Evolutionary conservation across 345 rosid species (phyloP).

Genomic region (Salix caprea): DNA sequence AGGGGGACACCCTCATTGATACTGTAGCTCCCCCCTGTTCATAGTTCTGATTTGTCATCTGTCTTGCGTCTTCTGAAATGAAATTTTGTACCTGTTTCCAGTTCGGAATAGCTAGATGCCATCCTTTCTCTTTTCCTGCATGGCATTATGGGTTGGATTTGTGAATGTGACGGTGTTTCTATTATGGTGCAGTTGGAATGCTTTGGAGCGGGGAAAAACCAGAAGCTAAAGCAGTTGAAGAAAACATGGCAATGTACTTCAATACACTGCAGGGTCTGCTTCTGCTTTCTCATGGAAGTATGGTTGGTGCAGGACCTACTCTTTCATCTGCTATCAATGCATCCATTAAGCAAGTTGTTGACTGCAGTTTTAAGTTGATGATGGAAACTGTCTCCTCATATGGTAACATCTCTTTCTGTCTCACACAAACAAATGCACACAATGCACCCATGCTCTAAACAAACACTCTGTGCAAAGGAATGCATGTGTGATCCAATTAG

Average conservation of each 20-base stretch:
- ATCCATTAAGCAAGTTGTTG: slow-evolving; percentile 67
- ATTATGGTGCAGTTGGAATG: slow-evolving; percentile 64
- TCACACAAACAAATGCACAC: background rate
- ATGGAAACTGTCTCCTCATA: slow-evolving; percentile 60
- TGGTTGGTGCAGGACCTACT: slow-evolving; percentile 81
- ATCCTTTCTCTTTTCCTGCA: background rate
- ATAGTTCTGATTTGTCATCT: background rate
- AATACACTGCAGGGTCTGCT: slow-evolving; percentile 78
- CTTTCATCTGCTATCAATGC: slow-evolving; percentile 56
- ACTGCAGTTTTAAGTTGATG: slow-evolving; percentile 79
- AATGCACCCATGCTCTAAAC: background rate
- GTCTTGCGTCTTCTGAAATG: background rate
- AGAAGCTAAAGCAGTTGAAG: slow-evolving; percentile 60
- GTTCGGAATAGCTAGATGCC: background rate
- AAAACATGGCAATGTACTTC: slow-evolving; percentile 62
- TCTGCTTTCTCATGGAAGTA: slow-evolving; percentile 72
- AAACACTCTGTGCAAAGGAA: background rate
- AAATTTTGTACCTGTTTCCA: background rate
- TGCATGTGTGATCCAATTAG: background rate
- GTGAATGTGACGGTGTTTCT: background rate
- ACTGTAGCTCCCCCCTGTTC: background rate
- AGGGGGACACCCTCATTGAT: background rate
- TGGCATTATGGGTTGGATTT: background rate
- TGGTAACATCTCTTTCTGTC: slow-evolving; percentile 32
- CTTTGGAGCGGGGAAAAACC: slow-evolving; percentile 76